Base-by-base conservation (phyloP, 306 rosid species). In the Crotalaria pallida region DNA sequence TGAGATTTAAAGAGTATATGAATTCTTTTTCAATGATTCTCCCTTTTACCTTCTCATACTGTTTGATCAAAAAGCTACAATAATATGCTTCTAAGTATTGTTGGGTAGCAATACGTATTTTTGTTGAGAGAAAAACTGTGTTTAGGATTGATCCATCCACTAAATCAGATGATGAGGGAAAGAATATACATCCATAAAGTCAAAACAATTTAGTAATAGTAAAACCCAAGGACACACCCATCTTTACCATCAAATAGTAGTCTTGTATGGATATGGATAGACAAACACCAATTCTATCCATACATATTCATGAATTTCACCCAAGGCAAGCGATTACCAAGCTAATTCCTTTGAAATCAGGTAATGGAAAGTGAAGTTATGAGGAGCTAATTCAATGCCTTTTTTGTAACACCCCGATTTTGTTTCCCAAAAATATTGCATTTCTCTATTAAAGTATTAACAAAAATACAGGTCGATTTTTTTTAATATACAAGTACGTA, bases 311-410 rank as follows among this genome's bases (percentile, higher is more conserved):
- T 27, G 60, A 24, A 24, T 17, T 72, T 34, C 56, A 38, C 45
- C 10, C 61, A 7, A 51, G 75, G 69, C 47, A 72, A n/a, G 78
- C 4, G 63, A 61, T 82, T 70, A 82, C 85, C 84, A 93, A 69
- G 83, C 82, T 68, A 91, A 73, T 66, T 90, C 96, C 77, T 94
- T 90, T 22, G 89, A 82, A 29, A 94, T 70, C 73, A 90, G 77
- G 86, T 80, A 94, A 27, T 79, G 86, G 84, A 94, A 94, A 76
- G 78, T 78, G 75, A 90, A 90, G 87, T 83, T 84, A 83, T 94
- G 88, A 70, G 92, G 92, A 52, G 83, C 80, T 79, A 88, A 81
- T 43, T 88, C 96, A 74, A 88, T 71, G 59, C 87, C 81, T 75
- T 81, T 94, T n/a, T n/a, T n/a, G n/a, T n/a, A n/a, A n/a, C n/a